Evolutionary conservation across 2,329 filamentous ascomycete genomes (phyloP), one percentile per base, ranked within the genome.

Genomic region (Thermothelomyces thermophilus): DNA sequence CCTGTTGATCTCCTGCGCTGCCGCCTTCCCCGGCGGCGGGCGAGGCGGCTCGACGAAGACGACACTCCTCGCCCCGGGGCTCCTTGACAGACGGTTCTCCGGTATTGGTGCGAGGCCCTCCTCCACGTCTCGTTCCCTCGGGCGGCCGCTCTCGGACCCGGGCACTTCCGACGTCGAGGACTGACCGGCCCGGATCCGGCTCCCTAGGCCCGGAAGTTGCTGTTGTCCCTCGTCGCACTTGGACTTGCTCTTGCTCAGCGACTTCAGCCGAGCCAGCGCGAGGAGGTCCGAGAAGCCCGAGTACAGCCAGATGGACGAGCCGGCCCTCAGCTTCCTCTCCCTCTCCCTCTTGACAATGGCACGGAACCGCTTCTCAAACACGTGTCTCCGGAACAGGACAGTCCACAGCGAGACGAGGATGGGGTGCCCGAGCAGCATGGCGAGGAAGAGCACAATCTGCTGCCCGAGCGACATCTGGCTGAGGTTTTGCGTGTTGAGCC

Each of bases 351-450:
- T 65, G 16, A 76, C 72, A 41, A 84, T 70, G 36, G 73, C 69
- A 52, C 74, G 64, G 58, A 86, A 82, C 40, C 78, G 76, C 48
- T 68, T 69, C 63, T 85, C 78, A 57, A 87, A 86, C 5, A 78
- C 77, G 56, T 72, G 70, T 58, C 77, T 79, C 17, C 82, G 73
- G 9, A 83, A 73, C 39, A 76, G 64, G 2, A 87, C 74, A 1
- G 84, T 82, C 51, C 78, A 78, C 6, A 79, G 76, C 4, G 77
- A 82, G 3, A 87, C 79, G 58, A 81, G 79, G 30, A 86, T 80
- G 2, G 79, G 74, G 46, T 79, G 79, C 3, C 84, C 84, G 11
- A 83, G 62, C 31, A 86, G 68, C 51, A 86, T 80, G 39, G 85
- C 68, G 3, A 81, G 46, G 60, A 82, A 84, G 4, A 87, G 70